A percentile compares a stretch with the other conserved stretches of the same genome.
Evolutionary conservation across 75 land plant species (phyloP).

Genomic region (Sequoiadendron giganteum): DNA sequence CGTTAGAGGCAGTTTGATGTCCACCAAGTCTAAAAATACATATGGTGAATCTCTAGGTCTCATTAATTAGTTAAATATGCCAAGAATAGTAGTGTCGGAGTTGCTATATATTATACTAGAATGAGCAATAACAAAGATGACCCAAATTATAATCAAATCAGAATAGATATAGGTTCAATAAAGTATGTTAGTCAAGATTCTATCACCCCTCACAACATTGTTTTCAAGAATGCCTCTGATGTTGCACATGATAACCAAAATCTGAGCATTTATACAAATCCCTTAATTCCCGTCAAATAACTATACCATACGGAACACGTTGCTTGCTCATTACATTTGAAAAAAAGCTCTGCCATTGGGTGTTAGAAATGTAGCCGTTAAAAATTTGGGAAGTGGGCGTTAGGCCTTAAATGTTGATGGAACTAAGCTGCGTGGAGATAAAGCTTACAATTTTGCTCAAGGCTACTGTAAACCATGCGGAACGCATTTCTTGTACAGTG

Average conservation of each 20-base stretch:
- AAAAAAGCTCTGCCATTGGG: too few relatives aligned
- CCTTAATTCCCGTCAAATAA: too few relatives aligned
- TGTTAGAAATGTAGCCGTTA: too few relatives aligned
- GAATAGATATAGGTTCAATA: slow-evolving; percentile 36
- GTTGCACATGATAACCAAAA: slow-evolving; percentile 19
- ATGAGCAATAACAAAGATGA: slow-evolving; percentile 28
- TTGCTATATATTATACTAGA: slow-evolving; percentile 53
- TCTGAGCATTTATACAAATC: slow-evolving; percentile 14
- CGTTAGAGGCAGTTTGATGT: slow-evolving; percentile 10
- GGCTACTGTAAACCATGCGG: too few relatives aligned
- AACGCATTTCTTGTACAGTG: too few relatives aligned
- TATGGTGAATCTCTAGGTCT: slow-evolving; percentile 49
- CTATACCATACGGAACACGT: too few relatives aligned
- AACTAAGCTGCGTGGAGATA: too few relatives aligned
- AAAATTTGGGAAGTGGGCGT: too few relatives aligned
- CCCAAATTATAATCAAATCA: slow-evolving; percentile 47
- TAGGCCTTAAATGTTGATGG: too few relatives aligned
- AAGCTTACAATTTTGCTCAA: too few relatives aligned
- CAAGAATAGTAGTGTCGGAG: not conserved
- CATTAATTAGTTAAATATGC: slow-evolving; percentile 9
- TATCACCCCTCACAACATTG: slow-evolving; percentile 14
- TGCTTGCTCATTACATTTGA: too few relatives aligned
- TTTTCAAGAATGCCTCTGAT: slow-evolving; percentile 7
- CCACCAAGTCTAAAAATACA: slow-evolving; percentile 14
- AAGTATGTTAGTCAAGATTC: slow-evolving; percentile 18